Evolutionary conservation across 1,284 basidiomycete genomes (phyloP), one percentile per base, ranked within the genome.

Genomic region (Takashimella koratensis): DNA sequence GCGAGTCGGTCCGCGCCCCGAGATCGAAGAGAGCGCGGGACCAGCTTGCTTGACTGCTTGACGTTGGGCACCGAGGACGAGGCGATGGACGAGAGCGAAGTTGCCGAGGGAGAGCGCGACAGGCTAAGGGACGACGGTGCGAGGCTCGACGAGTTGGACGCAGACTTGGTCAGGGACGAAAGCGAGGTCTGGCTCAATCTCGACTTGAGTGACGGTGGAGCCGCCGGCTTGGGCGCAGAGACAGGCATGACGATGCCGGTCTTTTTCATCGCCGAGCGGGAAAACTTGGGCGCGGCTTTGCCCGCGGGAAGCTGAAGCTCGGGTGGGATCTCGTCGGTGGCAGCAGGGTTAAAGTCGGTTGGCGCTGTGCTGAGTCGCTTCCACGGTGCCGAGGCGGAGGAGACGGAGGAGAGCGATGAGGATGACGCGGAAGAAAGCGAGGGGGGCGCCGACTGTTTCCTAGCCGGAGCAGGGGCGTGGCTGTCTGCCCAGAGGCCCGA

Each of bases 191-290:
- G 30, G 30, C 30, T 36, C 10, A 36, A 16, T 16, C 30, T 36
- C 30, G 30, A 36, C 30, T 36, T 36, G 30, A 58, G 46, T 3
- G 60, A 62, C 8, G 49, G 46, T 2, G 57, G 52, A 12, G 58
- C 57, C 10, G 48, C 26, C 12, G 45, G 40, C 25, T 54, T 48
- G 19, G 60, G 56, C 11, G 67, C 67, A 22, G 67, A 46, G 6
- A 60, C 59, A 36, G 67, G 67, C 64, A 70, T 66, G 42, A 68
- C 49, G 10, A 70, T 54, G 5, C 60, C 62, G 20, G 56, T 59
- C 49, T 65, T 65, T 49, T 58, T 63, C 43, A 70, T 25, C 3
- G 57, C 54, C 1, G 66, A 54, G 25, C 67, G 51, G 24, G 67
- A 70, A 48, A 70, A 70, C 27, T 64, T 64, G 11, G 67, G 67